Base-by-base conservation (phyloP, 345 rosid genomes). In the Lenwebbia sp. region DNA sequence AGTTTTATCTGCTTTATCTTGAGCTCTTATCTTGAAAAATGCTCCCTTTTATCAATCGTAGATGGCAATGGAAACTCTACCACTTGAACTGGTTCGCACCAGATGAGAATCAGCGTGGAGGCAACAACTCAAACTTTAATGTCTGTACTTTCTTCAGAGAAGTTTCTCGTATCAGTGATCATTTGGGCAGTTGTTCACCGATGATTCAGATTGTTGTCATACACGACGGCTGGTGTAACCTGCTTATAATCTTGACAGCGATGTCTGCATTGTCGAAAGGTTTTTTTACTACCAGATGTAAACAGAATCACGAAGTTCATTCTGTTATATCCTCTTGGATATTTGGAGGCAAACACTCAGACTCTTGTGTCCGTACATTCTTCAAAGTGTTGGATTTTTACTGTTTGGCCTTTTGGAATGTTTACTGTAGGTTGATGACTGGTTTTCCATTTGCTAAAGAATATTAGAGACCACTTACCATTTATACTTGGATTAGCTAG, bases 21-120 rank as follows among this genome's bases (percentile, higher is more conserved):
- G 51, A 44, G 47, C 54, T 85, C 40, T 13, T 22, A 37, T 53
- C 54, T 65, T 91, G 82, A 83, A 41, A 51, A 60, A 60, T 58
- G 53, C 47, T 82, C 53, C 10, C 81, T 70, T 55, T 87, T 74
- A 81, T 19, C 37, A 86, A 55, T 92, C 87, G 86, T 92, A 97
- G 98, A 87, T 89, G 88, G 98, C 98, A 82, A 82, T 95, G 92
- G 98, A 96, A 88, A 93, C 93, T 84, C 91, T 95, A 85, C 99
- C 98, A 0, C 92, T 97, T 52, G 97, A 97, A 90, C 96, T 96
- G 88, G 90, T 94, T 44, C 92, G 96, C 82, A 89, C 94, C 57
- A 93, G 86, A 87, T 94, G 93, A 94, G 58, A 56, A 82, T 70
- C 44, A 70, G 78, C 41, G 78, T 17, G 78, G 13, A 19, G 47